A percentile compares a stretch with the other conserved stretches of the same genome.
Conservation (phyloP, 1,139 yeast genomes). For the Protomyces pachydermus region DNA sequence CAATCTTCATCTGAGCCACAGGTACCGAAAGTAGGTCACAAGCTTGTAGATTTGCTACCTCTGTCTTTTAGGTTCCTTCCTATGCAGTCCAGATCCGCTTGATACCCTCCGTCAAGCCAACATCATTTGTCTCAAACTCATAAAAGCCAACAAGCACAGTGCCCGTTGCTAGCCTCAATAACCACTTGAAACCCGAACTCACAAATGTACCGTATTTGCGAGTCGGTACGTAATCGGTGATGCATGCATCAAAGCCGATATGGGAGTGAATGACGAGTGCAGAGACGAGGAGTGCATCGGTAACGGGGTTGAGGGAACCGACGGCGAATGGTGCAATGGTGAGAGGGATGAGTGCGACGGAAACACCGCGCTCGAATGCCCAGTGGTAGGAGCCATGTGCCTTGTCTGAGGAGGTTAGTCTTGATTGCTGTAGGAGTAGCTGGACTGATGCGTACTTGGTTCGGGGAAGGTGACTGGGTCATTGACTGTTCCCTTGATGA, state of each 20-base stretch:
- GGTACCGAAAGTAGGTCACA: too few species aligned
- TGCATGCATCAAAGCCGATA: slow-evolving; percentile 78
- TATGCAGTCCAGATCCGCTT: slow-evolving; percentile 45
- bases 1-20: too few species aligned
- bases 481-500: slow-evolving; percentile 55
- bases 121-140: slow-evolving; percentile 71
- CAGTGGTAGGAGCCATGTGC: slow-evolving; percentile 85
- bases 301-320: slow-evolving; percentile 58
- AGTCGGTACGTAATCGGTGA: slow-evolving; percentile 80
- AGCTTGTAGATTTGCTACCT: too few species aligned
- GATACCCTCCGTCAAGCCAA: slow-evolving; percentile 48
- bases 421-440: neutral
- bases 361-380: slow-evolving; percentile 69
- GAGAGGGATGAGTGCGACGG: slow-evolving; percentile 70
- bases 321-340: slow-evolving; percentile 65
- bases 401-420: slow-evolving; percentile 17
- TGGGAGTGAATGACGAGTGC: slow-evolving; percentile 67
- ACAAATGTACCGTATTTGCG: slow-evolving; percentile 59
- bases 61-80: neutral
- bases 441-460: slow-evolving; percentile 42
- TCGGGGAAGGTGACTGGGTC: slow-evolving; percentile 69
- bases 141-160: slow-evolving; percentile 71
- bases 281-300: slow-evolving; percentile 65
- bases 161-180: slow-evolving; percentile 66
- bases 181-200: slow-evolving; percentile 53